A percentile compares a stretch with the other conserved stretches of the same genome.
phyloP scores from a whole-genome alignment of 371 early-diverging fungal species.

The Parasitella parasitica region DNA sequence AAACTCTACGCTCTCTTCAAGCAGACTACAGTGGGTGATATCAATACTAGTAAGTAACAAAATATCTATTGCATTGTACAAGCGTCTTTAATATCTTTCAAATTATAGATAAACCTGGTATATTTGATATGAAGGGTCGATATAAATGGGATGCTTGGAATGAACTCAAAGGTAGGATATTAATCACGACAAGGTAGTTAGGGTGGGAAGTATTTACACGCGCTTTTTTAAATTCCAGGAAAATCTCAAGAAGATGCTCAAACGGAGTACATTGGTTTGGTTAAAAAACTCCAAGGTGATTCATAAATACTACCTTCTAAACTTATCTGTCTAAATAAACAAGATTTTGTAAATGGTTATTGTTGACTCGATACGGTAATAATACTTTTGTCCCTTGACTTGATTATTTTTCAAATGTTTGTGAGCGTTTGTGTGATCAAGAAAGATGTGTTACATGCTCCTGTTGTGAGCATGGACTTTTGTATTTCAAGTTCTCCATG shows the following conservation, averaged over 20 bases:
- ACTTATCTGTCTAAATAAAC: not conserved
- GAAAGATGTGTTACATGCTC: too few species aligned
- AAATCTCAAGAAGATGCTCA: conserved; percentile 68
- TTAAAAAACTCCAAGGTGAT: conserved; percentile 58
- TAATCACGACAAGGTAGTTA: not conserved
- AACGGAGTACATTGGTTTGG: conserved; percentile 73
- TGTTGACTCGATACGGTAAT: not conserved
- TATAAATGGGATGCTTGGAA: conserved; percentile 88
- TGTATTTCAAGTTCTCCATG: too few species aligned
- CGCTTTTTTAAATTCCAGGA: conserved; percentile 1
- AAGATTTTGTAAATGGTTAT: not conserved
- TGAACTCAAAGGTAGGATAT: conserved; percentile 51
- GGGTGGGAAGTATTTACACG: not conserved
- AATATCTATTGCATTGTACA: not conserved
- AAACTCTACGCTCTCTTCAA: conserved; percentile 83
- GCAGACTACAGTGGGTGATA: conserved; percentile 83
- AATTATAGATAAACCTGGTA: too few species aligned
- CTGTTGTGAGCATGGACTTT: too few species aligned
- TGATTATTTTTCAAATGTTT: too few species aligned
- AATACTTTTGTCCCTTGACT: too few species aligned
- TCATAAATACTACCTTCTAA: not conserved
- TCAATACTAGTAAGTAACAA: conserved; percentile 48
- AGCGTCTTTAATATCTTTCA: too few species aligned
- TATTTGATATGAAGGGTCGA: conserved; percentile 69
- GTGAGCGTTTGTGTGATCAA: too few species aligned